Evolutionary conservation across 805 yeast genomes (phyloP).

Genomic region (Metschnikowia picachoensis): DNA sequence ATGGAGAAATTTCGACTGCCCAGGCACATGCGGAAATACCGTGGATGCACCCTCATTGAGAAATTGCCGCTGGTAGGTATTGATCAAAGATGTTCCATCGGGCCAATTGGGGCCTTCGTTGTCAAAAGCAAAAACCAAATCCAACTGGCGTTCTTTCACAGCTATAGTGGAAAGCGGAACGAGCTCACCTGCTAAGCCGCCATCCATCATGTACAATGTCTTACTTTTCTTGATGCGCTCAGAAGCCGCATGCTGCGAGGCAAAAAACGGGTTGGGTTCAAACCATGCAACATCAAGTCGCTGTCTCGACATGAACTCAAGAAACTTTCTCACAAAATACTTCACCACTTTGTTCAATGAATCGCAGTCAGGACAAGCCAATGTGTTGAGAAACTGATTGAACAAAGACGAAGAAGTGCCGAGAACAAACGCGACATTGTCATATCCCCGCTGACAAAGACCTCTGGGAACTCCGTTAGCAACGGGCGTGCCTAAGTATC

Average conservation of each 20-base stretch:
- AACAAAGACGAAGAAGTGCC: slow-evolving; percentile 41
- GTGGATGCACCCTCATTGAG: slow-evolving; percentile 49
- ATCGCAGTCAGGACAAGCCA: slow-evolving; percentile 33
- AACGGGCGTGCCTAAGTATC: slow-evolving; percentile 35
- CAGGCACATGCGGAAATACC: slow-evolving; percentile 81
- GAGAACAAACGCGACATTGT: slow-evolving; percentile 37
- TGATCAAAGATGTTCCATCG: slow-evolving; percentile 28
- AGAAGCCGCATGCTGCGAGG: slow-evolving; percentile 28
- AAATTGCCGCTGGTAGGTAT: slow-evolving; percentile 35
- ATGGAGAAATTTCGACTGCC: slow-evolving; percentile 52
- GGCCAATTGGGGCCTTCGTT: slow-evolving; percentile 32
- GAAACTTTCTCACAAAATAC: slow-evolving; percentile 23
- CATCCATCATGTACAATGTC: slow-evolving; percentile 36
- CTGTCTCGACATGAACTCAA: slow-evolving; percentile 23
- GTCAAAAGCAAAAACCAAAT: slow-evolving; percentile 37
- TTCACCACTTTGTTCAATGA: slow-evolving; percentile 24
- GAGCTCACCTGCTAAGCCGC: slow-evolving; percentile 37
- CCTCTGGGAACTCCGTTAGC: slow-evolving; percentile 29
- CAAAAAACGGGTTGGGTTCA: slow-evolving; percentile 36
- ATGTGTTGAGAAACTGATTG: slow-evolving; percentile 32
- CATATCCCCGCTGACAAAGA: slow-evolving; percentile 33
- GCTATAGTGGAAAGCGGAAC: slow-evolving; percentile 33
- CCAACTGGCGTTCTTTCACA: slow-evolving; percentile 33
- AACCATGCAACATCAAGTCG: slow-evolving; percentile 32
- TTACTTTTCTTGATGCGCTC: slow-evolving; percentile 23